Base-by-base conservation (phyloP, 345 rosid species). In the Brassica nigra region DNA sequence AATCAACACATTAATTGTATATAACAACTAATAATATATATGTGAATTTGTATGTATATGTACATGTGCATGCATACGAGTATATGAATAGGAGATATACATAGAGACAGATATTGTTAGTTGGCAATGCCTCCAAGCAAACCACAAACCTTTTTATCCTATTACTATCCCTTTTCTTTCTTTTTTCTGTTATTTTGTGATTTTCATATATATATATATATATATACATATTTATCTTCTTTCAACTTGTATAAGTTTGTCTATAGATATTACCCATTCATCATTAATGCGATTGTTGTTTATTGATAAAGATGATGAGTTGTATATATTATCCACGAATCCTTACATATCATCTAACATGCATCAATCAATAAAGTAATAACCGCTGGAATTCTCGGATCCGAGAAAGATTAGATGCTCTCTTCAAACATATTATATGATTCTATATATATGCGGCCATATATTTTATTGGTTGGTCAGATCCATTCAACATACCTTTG, bases 51-150 rank as follows among this genome's bases (percentile, higher is more conserved):
- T 73, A n/a, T 73, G 1, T 59, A 28, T 3, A 12, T 9, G 9
- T 54, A 54, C 52, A 69, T 62, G 36, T 62, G 31, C 23, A 74
- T 74, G 80, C 54, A 58, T 39, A 57, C 29, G 47, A 75, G 62
- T 49, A 57, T 31, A 27, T 34, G 81, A 75, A 66, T 69, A 76
- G 20, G 28, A 47, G 28, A 20, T 29, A 30, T 70, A 63, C 34
- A 55, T 64, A 15, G 55, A 58, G 80, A 76, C 79, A 76, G 64
- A 81, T 76, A 71, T 81, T 57, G 80, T 77, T 83, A 71, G 83
- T 84, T 82, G 87, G 83, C 83, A 62, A 78, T 71, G 78, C 58
- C 68, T 75, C 29, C 87, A 86, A 83, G 83, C 70, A 80, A 88
- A 61, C 84, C 47, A 79, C 77, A 66, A 62, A 57, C 73, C 77